phyloP scores from a whole-genome alignment of 805 yeast species.

The Metschnikowia corniflorae region DNA sequence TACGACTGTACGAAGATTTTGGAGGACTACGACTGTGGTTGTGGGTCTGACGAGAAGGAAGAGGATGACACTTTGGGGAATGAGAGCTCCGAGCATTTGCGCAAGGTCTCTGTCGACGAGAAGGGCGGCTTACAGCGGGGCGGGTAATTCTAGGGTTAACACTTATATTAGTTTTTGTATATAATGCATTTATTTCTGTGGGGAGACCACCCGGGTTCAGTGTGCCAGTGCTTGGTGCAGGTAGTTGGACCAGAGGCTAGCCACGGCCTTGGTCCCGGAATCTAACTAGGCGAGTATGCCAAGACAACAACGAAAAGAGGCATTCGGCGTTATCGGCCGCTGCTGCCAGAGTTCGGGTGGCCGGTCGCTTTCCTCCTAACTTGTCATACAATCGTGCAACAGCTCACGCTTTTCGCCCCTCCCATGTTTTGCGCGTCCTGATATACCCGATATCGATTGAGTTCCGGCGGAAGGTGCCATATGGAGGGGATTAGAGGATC shows the following conservation, averaged over 20 bases:
- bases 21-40: conserved; percentile 95
- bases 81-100: conserved; percentile 36
- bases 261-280: no score
- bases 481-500: conserved; percentile 46
- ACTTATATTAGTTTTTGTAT: no score
- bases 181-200: no score
- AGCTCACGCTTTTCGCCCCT: conserved; percentile 13
- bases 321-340: no score
- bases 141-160: conserved; percentile 3
- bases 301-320: no score
- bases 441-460: conserved; percentile 32
- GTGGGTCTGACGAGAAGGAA: conserved; percentile 70
- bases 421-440: conserved; percentile 14
- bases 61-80: conserved; percentile 39
- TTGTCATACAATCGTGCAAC: conserved; percentile 31
- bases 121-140: conserved; percentile 48
- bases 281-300: no score
- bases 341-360: no score
- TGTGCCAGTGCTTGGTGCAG: no score
- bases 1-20: conserved; percentile 84
- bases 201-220: no score
- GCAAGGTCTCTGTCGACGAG: conserved; percentile 44
- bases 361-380: no score
- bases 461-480: conserved; percentile 37
- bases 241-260: no score